Conservation (phyloP, 176 grass and related monocot genomes). For the Themeda triandra region DNA sequence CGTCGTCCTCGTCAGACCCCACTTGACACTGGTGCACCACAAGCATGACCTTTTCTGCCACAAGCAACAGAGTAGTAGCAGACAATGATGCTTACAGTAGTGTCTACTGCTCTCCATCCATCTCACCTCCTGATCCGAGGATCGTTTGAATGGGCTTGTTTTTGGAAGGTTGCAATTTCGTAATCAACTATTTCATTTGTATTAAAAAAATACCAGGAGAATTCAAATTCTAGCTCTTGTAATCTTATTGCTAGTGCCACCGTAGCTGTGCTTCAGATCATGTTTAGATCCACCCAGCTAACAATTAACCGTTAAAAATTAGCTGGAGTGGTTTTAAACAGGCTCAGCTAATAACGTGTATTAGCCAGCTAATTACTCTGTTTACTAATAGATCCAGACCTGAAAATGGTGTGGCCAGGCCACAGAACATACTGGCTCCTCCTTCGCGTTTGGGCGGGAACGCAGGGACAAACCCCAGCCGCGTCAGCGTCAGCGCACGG, state of each 20-base stretch:
- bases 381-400: neutral
- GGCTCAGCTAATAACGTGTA: neutral
- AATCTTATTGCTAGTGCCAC: neutral
- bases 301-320: neutral
- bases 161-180: neutral
- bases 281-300: neutral
- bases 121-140: too few species aligned
- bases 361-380: too few species aligned
- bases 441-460: constrained; percentile 13
- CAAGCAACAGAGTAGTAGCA: neutral
- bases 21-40: neutral
- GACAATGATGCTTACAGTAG: too few species aligned
- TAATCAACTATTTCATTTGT: neutral
- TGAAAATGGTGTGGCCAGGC: neutral
- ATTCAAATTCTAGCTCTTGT: neutral
- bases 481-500: constrained; percentile 8
- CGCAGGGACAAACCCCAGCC: neutral
- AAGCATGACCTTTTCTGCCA: neutral
- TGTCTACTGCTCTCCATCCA: neutral
- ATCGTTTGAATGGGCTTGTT: neutral
- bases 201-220: neutral
- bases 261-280: neutral
- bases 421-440: neutral
- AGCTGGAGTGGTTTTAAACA: neutral
- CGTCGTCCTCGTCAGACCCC: constrained; percentile 21